Evolutionary conservation across 352 stramenopile genomes (phyloP).

Genomic region (Phytophthora crassamura): DNA sequence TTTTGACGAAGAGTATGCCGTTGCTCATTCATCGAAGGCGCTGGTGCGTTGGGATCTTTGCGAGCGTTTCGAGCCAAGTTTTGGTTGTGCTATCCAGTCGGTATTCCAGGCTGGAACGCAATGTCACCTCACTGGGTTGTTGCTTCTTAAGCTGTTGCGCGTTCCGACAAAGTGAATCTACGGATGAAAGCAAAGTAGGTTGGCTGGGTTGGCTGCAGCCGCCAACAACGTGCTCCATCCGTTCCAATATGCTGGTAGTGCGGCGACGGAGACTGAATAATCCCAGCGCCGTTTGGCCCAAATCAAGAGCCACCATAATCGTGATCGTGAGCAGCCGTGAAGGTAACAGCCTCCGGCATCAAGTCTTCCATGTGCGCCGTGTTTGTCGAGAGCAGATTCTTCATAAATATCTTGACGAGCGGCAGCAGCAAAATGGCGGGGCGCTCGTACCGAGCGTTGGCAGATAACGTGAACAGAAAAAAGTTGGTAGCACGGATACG

Average conservation of each 20-base stretch:
- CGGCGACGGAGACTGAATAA: background rate
- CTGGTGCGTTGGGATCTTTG: no score
- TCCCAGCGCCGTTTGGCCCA: slow-evolving; percentile 4
- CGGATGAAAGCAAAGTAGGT: background rate
- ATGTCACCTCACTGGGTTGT: background rate
- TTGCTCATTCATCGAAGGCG: no score
- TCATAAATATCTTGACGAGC: slow-evolving; percentile 13
- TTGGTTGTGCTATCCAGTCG: background rate
- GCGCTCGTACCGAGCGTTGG: slow-evolving; percentile 1
- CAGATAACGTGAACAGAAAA: slow-evolving; percentile 3
- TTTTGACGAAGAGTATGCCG: no score
- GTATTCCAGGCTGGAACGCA: slow-evolving; percentile 1
- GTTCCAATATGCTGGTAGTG: background rate
- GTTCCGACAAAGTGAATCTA: slow-evolving; percentile 5
- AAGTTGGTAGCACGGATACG: slow-evolving; percentile 13
- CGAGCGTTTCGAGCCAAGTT: no score
- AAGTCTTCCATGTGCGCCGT: slow-evolving; percentile 24
- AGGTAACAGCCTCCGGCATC: slow-evolving; percentile 19
- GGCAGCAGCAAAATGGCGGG: slow-evolving; percentile 11
- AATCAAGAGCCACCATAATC: slow-evolving; percentile 8
- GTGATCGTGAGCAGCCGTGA: slow-evolving; percentile 8
- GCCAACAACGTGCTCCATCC: background rate
- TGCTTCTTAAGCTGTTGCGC: background rate
- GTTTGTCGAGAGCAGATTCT: slow-evolving; percentile 8
- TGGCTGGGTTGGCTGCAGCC: background rate